Conservation (phyloP, 177 flowering plant species). For the Tripterygium wilfordii region DNA sequence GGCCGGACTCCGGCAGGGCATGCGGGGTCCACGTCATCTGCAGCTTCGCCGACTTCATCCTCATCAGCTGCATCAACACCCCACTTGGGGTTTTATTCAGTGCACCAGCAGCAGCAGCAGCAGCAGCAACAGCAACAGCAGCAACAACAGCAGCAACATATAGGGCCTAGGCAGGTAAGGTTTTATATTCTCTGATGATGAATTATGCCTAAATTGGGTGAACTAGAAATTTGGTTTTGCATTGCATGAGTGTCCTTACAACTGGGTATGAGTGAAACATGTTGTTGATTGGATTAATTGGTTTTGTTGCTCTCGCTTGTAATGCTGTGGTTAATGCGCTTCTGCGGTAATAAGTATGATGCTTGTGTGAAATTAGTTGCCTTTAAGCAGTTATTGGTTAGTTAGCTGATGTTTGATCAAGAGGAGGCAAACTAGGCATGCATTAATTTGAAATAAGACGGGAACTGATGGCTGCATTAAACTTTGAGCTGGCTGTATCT, state of each 20-base stretch:
- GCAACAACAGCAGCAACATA: conserved; percentile 38
- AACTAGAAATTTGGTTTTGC: no score
- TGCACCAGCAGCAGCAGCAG: conserved; percentile 45
- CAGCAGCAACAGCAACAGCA: conserved; percentile 39
- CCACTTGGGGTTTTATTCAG: conserved; percentile 56
- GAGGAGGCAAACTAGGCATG: no score
- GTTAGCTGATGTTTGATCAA: background rate
- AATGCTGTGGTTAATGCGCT: no score
- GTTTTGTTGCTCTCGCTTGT: no score
- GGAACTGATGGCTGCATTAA: conserved; percentile 5
- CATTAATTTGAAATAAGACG: no score
- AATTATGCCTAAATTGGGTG: background rate
- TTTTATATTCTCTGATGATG: background rate
- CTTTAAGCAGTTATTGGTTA: background rate
- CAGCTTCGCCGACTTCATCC: conserved; percentile 80
- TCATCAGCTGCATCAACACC: conserved; percentile 73
- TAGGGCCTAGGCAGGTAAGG: conserved; percentile 44
- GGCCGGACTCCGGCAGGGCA: conserved; percentile 56
- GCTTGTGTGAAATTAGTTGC: background rate
- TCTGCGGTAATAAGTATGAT: no score
- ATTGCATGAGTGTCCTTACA: background rate
- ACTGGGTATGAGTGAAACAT: background rate
- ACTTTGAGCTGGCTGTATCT: conserved; percentile 2
- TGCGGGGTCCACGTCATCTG: conserved; percentile 52
- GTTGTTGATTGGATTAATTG: conserved; percentile 5